These are phyloP conservation scores for Scheffersomyces ergatensis DNA, from an alignment of 805 yeast species.

Conservation along the genomic window DNA sequence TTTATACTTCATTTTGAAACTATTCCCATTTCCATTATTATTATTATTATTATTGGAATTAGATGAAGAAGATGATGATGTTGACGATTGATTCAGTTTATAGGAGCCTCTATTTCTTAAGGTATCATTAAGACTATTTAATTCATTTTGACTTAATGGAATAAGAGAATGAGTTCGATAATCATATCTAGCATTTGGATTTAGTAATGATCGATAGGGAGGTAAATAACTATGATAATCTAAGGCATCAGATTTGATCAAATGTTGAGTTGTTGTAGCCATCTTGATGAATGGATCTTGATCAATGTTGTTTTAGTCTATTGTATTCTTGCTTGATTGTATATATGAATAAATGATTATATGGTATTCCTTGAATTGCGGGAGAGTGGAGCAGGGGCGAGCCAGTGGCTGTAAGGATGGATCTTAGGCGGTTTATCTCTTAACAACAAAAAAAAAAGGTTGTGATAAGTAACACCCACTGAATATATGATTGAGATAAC, in stretches of 20 bases:
- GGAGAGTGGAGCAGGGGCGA: too few species aligned
- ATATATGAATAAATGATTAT: too few species aligned
- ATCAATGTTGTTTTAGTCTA: too few species aligned
- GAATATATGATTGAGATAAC: too few species aligned
- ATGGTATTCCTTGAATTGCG: too few species aligned
- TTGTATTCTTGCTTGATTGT: too few species aligned
- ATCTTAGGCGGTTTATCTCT: too few species aligned
- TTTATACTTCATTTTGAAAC: conserved; percentile 46
- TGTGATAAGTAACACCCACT: too few species aligned
- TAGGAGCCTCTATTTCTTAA: conserved; percentile 2
- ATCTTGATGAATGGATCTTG: too few species aligned
- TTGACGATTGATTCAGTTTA: neutral
- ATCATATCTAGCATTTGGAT: conserved; percentile 49
- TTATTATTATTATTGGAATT: conserved; percentile 1
- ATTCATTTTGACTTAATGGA: conserved; percentile 34
- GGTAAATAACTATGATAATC: conserved; percentile 39
- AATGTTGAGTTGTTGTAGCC: too few species aligned
- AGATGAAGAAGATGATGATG: conserved; percentile 1
- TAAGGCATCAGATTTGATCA: conserved; percentile 5
- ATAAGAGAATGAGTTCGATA: conserved; percentile 45
- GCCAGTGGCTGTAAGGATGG: too few species aligned
- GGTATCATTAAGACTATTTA: conserved; percentile 12
- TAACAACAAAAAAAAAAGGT: too few species aligned
- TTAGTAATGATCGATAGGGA: conserved; percentile 51
- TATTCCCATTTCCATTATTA: neutral